Base-by-base conservation (phyloP, 306 rosid genomes). In the Potentilla sterilis region DNA sequence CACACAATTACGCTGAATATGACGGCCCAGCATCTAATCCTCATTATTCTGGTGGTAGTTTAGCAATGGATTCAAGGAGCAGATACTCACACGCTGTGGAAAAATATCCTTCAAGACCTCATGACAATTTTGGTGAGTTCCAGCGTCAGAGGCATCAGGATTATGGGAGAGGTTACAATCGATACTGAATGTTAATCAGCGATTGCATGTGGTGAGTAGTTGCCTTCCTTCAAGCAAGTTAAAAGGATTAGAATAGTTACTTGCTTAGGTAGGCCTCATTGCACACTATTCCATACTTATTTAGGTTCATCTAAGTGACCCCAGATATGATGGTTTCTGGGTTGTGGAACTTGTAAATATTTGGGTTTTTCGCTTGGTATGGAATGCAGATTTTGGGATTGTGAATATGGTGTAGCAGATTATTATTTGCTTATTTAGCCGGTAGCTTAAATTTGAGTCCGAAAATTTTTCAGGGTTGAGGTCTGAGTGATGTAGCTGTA, bases 101-200 rank as follows among this genome's bases (percentile, higher is more conserved):
- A 74, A 80, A 83, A 75, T 95, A 90, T 77, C 79, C 96, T 78
- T 72, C 89, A 38, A 85, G 98, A 81, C 86, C 97, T 72, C 91
- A 73, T 66, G 96, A 87, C 69, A 90, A 83, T 86, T 92, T 88
- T 67, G 85, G 97, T 38, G 98, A 92, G 74, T 88, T 89, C 76
- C 87, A 85, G 78, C 86, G 70, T 80, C 92, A 80, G 83, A 89
- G 99, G 83, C 96, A 81, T 18, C 96, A 90, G 24, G 93, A 85
- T 78, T 96, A 80, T 79, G 80, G 86, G 54, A 96, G 90, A 83
- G 79, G 93, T 65, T 92, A 85, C 92, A 86, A 82, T 86, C 90
- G 91, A 86, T 96, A 86, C 83, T 95, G 86, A 87, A 46, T 83
- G 83, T 68, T 78, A 74, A 70, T 75, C 73, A 32, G 79, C 79